Percentiles rank a stretch among this genome's conserved stretches.
Conservation (phyloP, 2,329 filamentous ascomycete genomes). For the Arthrobotrys sphaeroides region DNA sequence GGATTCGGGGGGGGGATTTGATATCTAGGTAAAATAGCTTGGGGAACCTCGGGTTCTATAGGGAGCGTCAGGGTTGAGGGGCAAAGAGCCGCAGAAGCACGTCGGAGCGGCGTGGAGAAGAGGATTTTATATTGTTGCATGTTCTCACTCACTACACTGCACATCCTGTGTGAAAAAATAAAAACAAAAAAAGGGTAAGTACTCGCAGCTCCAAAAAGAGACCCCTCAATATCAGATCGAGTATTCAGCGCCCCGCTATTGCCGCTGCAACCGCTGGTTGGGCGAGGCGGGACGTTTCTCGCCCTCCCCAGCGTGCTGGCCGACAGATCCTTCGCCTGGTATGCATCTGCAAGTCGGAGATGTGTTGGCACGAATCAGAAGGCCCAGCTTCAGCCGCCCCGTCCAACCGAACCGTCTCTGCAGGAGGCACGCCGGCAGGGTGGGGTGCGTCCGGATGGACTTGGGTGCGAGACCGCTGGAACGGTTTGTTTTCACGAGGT, state of each 20-base stretch:
- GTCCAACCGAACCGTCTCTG: neutral
- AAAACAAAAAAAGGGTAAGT: too few relatives aligned
- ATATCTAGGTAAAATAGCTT: too few relatives aligned
- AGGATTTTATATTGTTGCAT: too few relatives aligned
- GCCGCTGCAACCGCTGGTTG: neutral
- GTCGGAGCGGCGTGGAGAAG: too few relatives aligned
- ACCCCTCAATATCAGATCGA: too few relatives aligned
- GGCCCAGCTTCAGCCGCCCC: neutral
- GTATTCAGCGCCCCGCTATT: neutral
- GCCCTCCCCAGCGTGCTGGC: neutral
- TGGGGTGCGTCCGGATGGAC: neutral
- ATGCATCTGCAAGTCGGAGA: neutral
- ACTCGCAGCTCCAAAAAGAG: too few relatives aligned
- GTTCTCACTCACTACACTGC: too few relatives aligned
- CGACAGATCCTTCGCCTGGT: neutral
- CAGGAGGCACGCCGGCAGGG: neutral
- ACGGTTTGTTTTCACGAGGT: neutral
- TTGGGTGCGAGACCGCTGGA: neutral
- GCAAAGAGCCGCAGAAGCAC: too few relatives aligned
- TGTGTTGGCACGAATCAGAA: conserved; percentile 1
- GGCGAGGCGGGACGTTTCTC: neutral
- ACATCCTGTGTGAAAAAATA: too few relatives aligned
- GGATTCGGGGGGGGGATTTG: too few relatives aligned
- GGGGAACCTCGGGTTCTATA: too few relatives aligned
- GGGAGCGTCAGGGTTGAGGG: too few relatives aligned